Percentiles rank a stretch among this genome's conserved stretches.
Evolutionary conservation across 192 early-diverging fungal genomes (phyloP).

Genomic region (Chytriomyces hyalinus): DNA sequence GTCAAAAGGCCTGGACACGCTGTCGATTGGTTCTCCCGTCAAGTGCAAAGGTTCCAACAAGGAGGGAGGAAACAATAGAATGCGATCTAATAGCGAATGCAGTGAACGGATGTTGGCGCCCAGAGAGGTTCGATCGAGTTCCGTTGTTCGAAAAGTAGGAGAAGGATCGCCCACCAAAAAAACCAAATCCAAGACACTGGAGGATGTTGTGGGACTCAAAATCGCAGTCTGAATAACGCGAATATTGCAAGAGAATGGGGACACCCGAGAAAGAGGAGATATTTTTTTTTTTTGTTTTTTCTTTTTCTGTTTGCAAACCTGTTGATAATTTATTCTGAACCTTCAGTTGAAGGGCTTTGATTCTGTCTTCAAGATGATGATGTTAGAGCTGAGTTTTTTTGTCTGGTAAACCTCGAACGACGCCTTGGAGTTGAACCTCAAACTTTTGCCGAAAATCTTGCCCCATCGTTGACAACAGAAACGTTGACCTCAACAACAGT

Average conservation of each 20-base stretch:
- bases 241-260: no score
- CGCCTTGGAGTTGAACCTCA: no score
- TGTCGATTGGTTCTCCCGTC: not conserved
- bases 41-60: no score
- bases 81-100: not conserved
- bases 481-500: no score
- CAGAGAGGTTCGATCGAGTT: conserved; percentile 1
- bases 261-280: not conserved
- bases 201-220: not conserved
- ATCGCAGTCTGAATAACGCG: not conserved
- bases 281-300: not conserved
- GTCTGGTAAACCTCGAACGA: no score
- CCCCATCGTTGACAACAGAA: no score
- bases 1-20: not conserved
- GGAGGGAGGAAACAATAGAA: not conserved
- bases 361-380: not conserved
- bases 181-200: not conserved
- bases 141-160: not conserved
- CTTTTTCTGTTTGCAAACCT: not conserved
- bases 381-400: no score
- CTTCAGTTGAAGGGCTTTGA: not conserved
- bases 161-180: conserved; percentile 22
- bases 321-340: not conserved
- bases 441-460: no score
- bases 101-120: not conserved